Evolutionary conservation across 371 early-diverging fungal genomes (phyloP).

Genomic region (Mucor sp.): DNA sequence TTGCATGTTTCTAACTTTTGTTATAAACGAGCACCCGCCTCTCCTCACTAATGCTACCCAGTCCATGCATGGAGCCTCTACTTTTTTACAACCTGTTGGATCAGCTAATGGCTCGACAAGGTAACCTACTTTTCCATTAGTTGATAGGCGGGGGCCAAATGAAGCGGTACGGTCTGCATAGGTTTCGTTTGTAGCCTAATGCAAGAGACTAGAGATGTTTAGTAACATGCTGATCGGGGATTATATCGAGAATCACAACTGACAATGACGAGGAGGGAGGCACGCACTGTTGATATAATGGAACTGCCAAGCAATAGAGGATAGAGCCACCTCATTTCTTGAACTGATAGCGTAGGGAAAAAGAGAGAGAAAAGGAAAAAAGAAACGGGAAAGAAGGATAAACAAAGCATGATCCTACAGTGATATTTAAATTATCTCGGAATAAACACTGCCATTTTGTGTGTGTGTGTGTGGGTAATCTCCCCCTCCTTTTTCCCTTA

Average conservation of each 20-base stretch:
- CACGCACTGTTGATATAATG: background rate
- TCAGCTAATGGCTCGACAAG: constrained; percentile 43
- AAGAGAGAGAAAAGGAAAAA: constrained; percentile 11
- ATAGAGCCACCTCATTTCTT: constrained; percentile 12
- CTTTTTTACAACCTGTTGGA: constrained; percentile 41
- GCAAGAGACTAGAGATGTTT: background rate
- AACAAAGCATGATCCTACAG: background rate
- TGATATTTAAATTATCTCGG: background rate
- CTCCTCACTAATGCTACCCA: constrained; percentile 87
- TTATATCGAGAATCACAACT: constrained; percentile 1
- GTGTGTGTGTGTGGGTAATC: background rate
- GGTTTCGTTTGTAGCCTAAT: constrained; percentile 56
- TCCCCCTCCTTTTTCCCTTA: background rate
- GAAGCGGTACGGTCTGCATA: constrained; percentile 62
- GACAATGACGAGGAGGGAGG: constrained; percentile 33
- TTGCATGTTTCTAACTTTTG: constrained; percentile 91
- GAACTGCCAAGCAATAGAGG: constrained; percentile 2
- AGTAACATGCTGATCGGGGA: constrained; percentile 12
- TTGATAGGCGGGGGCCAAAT: constrained; percentile 65
- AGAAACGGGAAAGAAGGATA: constrained; percentile 6
- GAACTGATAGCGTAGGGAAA: background rate
- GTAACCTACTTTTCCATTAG: constrained; percentile 56
- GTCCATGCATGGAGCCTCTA: constrained; percentile 36
- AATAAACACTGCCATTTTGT: background rate
- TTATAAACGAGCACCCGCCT: constrained; percentile 85